Percentiles rank a stretch among this genome's conserved stretches.
These are phyloP conservation scores for Rhizophagus clarus DNA, from an alignment of 192 early-diverging fungal genomes.

Conservation along the genomic window DNA sequence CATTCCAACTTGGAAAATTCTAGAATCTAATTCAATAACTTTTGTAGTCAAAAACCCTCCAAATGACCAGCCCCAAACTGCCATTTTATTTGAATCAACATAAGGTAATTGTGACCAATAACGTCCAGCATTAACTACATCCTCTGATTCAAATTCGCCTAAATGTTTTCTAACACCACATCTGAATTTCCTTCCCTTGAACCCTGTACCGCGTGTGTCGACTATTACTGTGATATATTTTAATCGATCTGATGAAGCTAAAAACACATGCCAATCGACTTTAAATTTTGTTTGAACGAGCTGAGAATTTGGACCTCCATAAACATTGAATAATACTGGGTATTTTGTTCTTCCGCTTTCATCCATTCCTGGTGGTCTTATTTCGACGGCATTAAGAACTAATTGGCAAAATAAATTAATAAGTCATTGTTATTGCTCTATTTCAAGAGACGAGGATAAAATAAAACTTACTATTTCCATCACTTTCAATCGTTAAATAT, in stretches of 20 bases:
- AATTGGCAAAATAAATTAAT: not conserved
- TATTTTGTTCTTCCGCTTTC: conserved; percentile 64
- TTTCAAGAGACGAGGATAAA: conserved; percentile 34
- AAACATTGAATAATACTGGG: conserved; percentile 83
- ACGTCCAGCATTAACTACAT: conserved; percentile 85
- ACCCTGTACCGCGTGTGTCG: conserved; percentile 91
- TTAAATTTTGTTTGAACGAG: conserved; percentile 64
- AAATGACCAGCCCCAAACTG: conserved; percentile 98
- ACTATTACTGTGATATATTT: conserved; percentile 73
- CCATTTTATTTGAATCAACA: conserved; percentile 78
- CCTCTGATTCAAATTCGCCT: conserved; percentile 82
- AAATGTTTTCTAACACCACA: conserved; percentile 73
- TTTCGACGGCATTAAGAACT: conserved; percentile 79
- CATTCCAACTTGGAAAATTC: conserved; percentile 83
- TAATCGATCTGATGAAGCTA: conserved; percentile 56
- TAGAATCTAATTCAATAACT: conserved; percentile 80
- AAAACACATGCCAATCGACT: conserved; percentile 73
- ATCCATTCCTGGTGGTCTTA: conserved; percentile 81
- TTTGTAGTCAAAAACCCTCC: conserved; percentile 89
- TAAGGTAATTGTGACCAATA: conserved; percentile 66
- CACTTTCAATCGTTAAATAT: conserved; percentile 39
- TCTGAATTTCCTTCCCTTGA: conserved; percentile 81
- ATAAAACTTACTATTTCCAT: conserved; percentile 43
- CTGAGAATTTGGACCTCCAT: conserved; percentile 93
- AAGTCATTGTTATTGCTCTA: conserved; percentile 39